Evolutionary conservation across 345 rosid species (phyloP), one percentile per base, ranked within the genome.

Genomic region (Lepidium aucheri): DNA sequence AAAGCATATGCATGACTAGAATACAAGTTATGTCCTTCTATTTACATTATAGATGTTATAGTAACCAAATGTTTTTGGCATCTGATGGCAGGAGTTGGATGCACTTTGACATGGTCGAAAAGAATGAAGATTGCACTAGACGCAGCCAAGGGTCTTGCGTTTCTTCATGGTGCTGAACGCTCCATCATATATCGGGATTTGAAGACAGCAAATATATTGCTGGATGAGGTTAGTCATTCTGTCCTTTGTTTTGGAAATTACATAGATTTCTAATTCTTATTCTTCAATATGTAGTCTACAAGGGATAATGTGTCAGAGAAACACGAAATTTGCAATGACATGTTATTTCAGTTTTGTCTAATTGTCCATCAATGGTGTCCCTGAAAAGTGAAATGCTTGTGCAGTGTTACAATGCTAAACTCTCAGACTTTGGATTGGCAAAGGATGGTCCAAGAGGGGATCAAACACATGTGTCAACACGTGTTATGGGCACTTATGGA

Each of bases 371-470:
- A 34, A 47, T n/a, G n/a, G n/a, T n/a, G n/a, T n/a, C n/a, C n/a
- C n/a, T n/a, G n/a, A n/a, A n/a, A n/a, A n/a, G n/a, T n/a, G n/a
- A n/a, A n/a, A n/a, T 36, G 54, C 63, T 59, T 44, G 32, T 82
- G 81, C 82, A 93, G 98, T 75, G 85, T 67, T 94, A 84, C 62
- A 85, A 74, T 63, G 96, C 99, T 45, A 94, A 94, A 73, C 92
- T 94, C 61, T 88, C 99, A 7, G 99, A 94, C 68, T 94, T 90
- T 67, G 99, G 99, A 45, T 85, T 90, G 41, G 99, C 99, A 38
- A 94, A 94, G 78, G 99, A 94, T 68, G 99, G 99, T 13, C 97
- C 99, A 5, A 87, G 88, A 81, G 97, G 99, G 62, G 99, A 94
- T 64, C 97, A 94, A 76, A 94, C 99, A 22, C 99, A 94, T 73